A percentile compares a stretch with the other conserved stretches of the same genome.
Conservation (phyloP, 1,139 yeast species). For the Candida glucosophila region DNA sequence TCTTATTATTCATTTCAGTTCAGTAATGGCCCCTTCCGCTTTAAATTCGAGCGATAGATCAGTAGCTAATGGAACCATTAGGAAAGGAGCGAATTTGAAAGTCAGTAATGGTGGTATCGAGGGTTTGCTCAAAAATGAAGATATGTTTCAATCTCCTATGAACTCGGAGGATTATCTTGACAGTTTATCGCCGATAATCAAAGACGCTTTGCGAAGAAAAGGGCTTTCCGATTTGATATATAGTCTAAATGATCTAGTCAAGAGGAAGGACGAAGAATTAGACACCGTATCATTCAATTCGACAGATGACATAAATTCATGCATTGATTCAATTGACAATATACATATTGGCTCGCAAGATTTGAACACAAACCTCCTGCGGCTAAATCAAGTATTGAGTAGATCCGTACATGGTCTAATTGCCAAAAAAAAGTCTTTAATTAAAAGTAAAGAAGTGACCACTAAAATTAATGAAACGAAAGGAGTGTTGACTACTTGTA, state of each 20-base stretch:
- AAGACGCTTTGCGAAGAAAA: constrained; percentile 51
- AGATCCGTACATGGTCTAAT: constrained; percentile 59
- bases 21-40: constrained; percentile 7
- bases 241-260: constrained; percentile 48
- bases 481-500: constrained; percentile 54
- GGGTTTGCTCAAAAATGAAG: constrained; percentile 36
- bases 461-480: constrained; percentile 57
- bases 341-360: constrained; percentile 48
- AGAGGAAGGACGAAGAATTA: constrained; percentile 56
- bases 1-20: background rate
- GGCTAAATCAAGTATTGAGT: constrained; percentile 45
- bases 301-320: constrained; percentile 47
- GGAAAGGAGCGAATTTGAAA: constrained; percentile 2
- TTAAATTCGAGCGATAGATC: constrained; percentile 5
- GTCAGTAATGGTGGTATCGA: constrained; percentile 30
- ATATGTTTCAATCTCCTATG: constrained; percentile 39
- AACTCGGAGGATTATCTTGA: constrained; percentile 69
- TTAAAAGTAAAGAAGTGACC: constrained; percentile 50
- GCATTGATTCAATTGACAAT: constrained; percentile 47
- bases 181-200: constrained; percentile 72
- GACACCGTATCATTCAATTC: constrained; percentile 54
- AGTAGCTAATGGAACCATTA: constrained; percentile 1
- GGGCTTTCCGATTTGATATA: constrained; percentile 50
- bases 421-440: constrained; percentile 45
- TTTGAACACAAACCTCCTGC: constrained; percentile 44